Base-by-base conservation (phyloP, 495 filamentous ascomycete species). In the Penicillium angulare region DNA sequence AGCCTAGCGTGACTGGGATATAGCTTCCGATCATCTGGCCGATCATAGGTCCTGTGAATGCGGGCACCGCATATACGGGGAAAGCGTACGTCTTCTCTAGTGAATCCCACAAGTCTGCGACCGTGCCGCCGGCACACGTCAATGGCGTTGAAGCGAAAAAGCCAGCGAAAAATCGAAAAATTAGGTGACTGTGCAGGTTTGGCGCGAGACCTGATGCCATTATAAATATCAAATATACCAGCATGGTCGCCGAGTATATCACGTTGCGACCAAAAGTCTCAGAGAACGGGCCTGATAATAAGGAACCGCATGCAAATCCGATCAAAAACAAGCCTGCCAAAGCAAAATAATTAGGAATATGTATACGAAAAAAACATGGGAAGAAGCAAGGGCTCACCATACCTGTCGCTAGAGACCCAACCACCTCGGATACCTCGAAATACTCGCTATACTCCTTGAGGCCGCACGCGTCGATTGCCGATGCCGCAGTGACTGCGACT, bases 251-350 rank as follows among this genome's bases (percentile, higher is more conserved):
- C 6, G 80, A 73, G 50, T 87, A 86, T 10, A 83, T 72, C 4
- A 79, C 76, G 55, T 79, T 79, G 4, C 74, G 66, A 8, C 75
- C 75, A 18, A 85, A 65, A 0, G 82, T 86, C 53, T 87, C 85
- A 22, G 66, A 74, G 38, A 79, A 53, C 0, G 77, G 77, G 12
- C 73, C 75, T 26, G 72, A 66, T n/a, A 79, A 56, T 5, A 78
- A 53, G 17, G 64, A 66, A 0, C 71, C 85, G 22, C 72, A 61
- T 0, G 79, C 82, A 55, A 86, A 84, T 3, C 80, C 84, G 31
- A 80, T 63, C 0, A 87, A 67, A 57, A 79, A 87, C 4, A 86
- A 42, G 7, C 55, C 53, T 56, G 27, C n/a, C n/a, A n/a, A n/a
- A 1, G 2, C 8, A 31, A 6, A 2, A 31, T 31, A 31, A 6